Percentiles rank a stretch among this genome's conserved stretches.
These are phyloP conservation scores for Fusarium citri DNA, from an alignment of 2,329 filamentous ascomycete species.

Conservation along the genomic window DNA sequence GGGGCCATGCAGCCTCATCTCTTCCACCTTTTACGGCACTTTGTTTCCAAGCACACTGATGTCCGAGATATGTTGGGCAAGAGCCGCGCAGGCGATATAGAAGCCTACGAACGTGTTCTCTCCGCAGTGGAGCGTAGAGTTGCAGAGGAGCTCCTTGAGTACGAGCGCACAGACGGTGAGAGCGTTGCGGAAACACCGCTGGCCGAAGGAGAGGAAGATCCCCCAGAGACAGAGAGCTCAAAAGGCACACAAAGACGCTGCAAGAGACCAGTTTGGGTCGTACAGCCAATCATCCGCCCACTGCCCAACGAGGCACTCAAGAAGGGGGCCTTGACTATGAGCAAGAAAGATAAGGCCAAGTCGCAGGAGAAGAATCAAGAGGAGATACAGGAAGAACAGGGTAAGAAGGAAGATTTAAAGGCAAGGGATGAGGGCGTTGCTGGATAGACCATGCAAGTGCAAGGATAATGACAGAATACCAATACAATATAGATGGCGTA, in stretches of 20 bases:
- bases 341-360: conserved; percentile 73
- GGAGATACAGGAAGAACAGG: conserved; percentile 41
- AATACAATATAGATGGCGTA: conserved; percentile 37
- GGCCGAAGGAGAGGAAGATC: conserved; percentile 49
- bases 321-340: conserved; percentile 79
- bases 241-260: conserved; percentile 77
- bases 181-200: conserved; percentile 57
- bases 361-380: conserved; percentile 45
- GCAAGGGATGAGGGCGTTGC: conserved; percentile 44
- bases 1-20: conserved; percentile 89
- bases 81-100: conserved; percentile 75
- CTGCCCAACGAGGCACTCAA: conserved; percentile 88
- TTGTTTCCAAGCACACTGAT: conserved; percentile 83
- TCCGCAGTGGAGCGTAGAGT: conserved; percentile 79
- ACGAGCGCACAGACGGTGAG: conserved; percentile 63
- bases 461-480: not conserved
- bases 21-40: conserved; percentile 88
- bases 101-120: conserved; percentile 81
- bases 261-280: conserved; percentile 85
- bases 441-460: conserved; percentile 28
- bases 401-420: conserved; percentile 42
- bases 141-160: conserved; percentile 77
- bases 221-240: conserved; percentile 67
- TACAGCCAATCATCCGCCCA: conserved; percentile 86
- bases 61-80: conserved; percentile 86